Base-by-base conservation (phyloP, 148 eudicot species). In the Rhododendron vialii region DNA sequence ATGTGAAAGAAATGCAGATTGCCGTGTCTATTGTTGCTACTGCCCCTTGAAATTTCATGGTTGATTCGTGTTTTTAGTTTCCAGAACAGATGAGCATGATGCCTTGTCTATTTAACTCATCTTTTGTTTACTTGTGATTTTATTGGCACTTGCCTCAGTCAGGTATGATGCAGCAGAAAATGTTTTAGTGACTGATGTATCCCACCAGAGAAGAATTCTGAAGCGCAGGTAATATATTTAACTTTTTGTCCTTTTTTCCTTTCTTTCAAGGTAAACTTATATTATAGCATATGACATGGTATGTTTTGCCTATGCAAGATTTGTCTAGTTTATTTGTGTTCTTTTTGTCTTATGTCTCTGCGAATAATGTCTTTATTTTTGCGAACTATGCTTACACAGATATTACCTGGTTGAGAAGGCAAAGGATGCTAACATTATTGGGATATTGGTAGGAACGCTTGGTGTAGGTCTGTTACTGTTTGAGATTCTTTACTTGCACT, bases 341-440 rank as follows among this genome's bases (percentile, higher is more conserved):
- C 17, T 45, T n/a, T 73, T 20, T 55, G 26, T 18, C 71, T 59
- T 11, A 7, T 47, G 50, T 47, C 50, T 47, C 6, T 41, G 45
- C 7, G 45, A 41, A 57, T 61, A 53, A 53, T 3, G 18, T 13
- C 47, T 57, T 35, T 82, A 82, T 36, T 38, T 38, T 57, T 20
- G 5, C 14, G 15, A 82, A 84, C 26, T 41, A 87, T 82, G 48
- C 15, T 82, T 87, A 82, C 90, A 83, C 94, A 96, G 99, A 89
- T 96, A 96, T 93, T 96, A 93, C 88, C 91, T 96, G 71, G 98
- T 96, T 83, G 99, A 96, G 89, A 96, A 96, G 90, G 98, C 99
- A 57, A 96, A 95, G 93, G 99, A 96, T 93, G 99, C 99, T 71
- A 91, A 92, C 79, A 93, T 96, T 87, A 91, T 96, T 86, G 99